Conservation (phyloP, 1,139 yeast species). For the Magnusiomyces starmeri region DNA sequence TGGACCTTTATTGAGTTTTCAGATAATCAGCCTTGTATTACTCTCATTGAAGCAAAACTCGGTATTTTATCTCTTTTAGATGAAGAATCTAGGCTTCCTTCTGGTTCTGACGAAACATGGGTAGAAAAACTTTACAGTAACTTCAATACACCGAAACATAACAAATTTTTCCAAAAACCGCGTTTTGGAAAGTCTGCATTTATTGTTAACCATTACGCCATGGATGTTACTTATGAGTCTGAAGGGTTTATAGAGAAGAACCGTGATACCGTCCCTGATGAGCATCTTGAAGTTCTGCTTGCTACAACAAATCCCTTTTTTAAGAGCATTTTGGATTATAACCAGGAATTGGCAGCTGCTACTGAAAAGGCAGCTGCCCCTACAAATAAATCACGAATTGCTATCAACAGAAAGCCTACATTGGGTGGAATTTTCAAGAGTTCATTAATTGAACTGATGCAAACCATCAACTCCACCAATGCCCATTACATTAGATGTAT, state of each 20-base stretch:
- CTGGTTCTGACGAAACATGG: constrained; percentile 93
- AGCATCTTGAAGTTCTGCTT: constrained; percentile 78
- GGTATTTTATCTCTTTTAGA: constrained; percentile 86
- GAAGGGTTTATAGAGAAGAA: constrained; percentile 96
- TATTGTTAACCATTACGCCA: constrained; percentile 87
- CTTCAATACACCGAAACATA: constrained; percentile 70
- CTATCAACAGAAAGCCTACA: constrained; percentile 76
- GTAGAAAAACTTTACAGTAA: constrained; percentile 83
- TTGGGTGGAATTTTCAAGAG: constrained; percentile 90
- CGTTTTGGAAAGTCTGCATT: constrained; percentile 90
- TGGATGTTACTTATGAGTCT: constrained; percentile 85
- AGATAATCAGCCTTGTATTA: constrained; percentile 96
- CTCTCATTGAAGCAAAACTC: constrained; percentile 78
- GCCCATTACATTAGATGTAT: constrained; percentile 97
- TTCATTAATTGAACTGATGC: constrained; percentile 88
- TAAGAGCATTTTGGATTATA: constrained; percentile 52
- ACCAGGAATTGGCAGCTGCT: constrained; percentile 55
- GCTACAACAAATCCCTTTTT: constrained; percentile 60
- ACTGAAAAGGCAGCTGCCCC: constrained; percentile 43
- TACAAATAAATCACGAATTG: constrained; percentile 26
- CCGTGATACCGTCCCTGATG: constrained; percentile 95
- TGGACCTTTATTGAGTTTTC: constrained; percentile 96
- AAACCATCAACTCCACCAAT: constrained; percentile 85
- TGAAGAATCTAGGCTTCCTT: constrained; percentile 91
- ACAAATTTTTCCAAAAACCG: constrained; percentile 82